Conservation (phyloP, 129 eudicot species). For the Solidago caesia region DNA sequence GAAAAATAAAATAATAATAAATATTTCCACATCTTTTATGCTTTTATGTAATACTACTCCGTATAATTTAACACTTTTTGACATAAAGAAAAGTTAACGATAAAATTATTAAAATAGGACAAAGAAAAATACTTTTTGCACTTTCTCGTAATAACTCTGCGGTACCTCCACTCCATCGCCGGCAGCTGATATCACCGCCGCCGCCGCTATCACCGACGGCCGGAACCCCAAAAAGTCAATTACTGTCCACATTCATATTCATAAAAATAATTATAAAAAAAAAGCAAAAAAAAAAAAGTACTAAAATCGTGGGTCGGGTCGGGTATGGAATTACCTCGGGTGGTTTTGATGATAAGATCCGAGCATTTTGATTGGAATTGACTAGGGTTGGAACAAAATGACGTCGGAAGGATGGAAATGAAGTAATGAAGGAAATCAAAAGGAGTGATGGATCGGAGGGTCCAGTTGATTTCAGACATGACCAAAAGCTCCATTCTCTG, state of each 20-base stretch:
- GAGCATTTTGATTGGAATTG: slow-evolving; percentile 32
- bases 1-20: neutral
- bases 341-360: slow-evolving; percentile 49
- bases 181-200: slow-evolving; percentile 48
- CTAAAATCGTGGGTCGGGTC: neutral
- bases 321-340: slow-evolving; percentile 36
- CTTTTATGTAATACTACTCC: too few species aligned
- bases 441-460: slow-evolving; percentile 56
- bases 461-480: slow-evolving; percentile 52
- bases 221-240: slow-evolving; percentile 45
- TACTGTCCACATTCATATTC: slow-evolving; percentile 33
- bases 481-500: slow-evolving; percentile 65
- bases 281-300: neutral
- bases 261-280: neutral
- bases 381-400: neutral
- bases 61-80: neutral
- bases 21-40: too few species aligned
- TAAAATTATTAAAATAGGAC: neutral
- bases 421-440: slow-evolving; percentile 55
- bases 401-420: slow-evolving; percentile 29
- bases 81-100: neutral
- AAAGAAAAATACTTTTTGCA: slow-evolving; percentile 44
- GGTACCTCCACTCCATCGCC: slow-evolving; percentile 37
- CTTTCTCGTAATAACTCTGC: slow-evolving; percentile 44
- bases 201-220: slow-evolving; percentile 59